Conservation (phyloP, 2,329 filamentous ascomycete species). For the Leptosphaerulina australis region DNA sequence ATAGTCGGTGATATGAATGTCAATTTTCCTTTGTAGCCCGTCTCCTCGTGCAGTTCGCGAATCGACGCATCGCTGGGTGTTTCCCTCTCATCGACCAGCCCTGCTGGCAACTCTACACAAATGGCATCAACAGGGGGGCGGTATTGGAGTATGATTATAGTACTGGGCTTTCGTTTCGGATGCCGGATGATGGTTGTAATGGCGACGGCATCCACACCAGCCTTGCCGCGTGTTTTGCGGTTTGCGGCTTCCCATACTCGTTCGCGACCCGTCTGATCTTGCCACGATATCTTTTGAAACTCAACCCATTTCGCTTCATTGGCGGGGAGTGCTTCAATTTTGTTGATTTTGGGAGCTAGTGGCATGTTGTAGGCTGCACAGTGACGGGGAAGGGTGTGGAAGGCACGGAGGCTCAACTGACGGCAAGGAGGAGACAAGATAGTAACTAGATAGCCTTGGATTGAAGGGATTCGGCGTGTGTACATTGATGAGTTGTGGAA, state of each 20-base stretch:
- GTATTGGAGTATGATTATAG: slow-evolving; percentile 65
- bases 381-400: slow-evolving; percentile 21
- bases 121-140: slow-evolving; percentile 64
- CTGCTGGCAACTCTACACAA: slow-evolving; percentile 66
- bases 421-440: not conserved
- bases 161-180: slow-evolving; percentile 54
- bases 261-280: slow-evolving; percentile 53
- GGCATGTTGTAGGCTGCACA: slow-evolving; percentile 44
- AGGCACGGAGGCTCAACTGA: not conserved
- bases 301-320: slow-evolving; percentile 63
- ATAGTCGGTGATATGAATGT: slow-evolving; percentile 66
- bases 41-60: slow-evolving; percentile 67
- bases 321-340: slow-evolving; percentile 56
- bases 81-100: slow-evolving; percentile 64
- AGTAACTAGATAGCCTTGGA: not conserved
- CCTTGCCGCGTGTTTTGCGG: slow-evolving; percentile 59
- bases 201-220: slow-evolving; percentile 65
- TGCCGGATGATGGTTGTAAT: slow-evolving; percentile 62
- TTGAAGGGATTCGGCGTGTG: not conserved
- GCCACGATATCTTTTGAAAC: slow-evolving; percentile 61
- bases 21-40: slow-evolving; percentile 63
- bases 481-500: slow-evolving; percentile 13
- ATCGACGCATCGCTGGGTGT: slow-evolving; percentile 62
- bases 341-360: slow-evolving; percentile 36
- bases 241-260: slow-evolving; percentile 59